Conservation (phyloP, 2,329 filamentous ascomycete species). For the Cladophialophora chaetospira region DNA sequence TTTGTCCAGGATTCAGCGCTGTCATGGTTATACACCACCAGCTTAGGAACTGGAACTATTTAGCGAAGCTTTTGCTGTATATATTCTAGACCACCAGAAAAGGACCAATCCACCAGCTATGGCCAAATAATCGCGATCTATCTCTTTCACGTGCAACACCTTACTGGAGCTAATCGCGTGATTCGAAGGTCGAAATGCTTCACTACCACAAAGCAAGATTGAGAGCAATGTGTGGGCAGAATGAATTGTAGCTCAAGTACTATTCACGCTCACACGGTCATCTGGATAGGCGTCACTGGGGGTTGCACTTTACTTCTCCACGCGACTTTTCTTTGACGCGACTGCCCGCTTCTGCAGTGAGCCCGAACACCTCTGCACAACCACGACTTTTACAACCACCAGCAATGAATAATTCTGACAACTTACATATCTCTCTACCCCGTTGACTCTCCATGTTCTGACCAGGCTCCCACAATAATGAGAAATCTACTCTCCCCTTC, state of each 20-base stretch:
- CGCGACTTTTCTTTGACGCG: conserved; percentile 16
- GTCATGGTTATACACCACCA: neutral
- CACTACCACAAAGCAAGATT: too few species aligned
- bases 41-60: conserved; percentile 3
- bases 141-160: too few species aligned
- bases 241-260: too few species aligned
- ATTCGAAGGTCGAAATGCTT: too few species aligned
- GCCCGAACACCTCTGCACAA: neutral
- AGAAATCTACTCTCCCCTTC: conserved; percentile 13
- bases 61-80: conserved; percentile 23
- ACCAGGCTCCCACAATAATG: conserved; percentile 11
- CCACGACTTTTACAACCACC: neutral
- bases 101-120: neutral
- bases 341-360: neutral
- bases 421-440: neutral
- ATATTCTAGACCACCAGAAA: conserved; percentile 21
- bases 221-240: too few species aligned
- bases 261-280: too few species aligned
- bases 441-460: neutral
- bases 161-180: too few species aligned
- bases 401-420: neutral
- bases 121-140: too few species aligned
- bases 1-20: neutral
- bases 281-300: neutral
- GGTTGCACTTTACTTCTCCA: conserved; percentile 1